Evolutionary conservation across 148 eudicot species (phyloP), one percentile per base, ranked within the genome.

Genomic region (Nepenthes gracilis): DNA sequence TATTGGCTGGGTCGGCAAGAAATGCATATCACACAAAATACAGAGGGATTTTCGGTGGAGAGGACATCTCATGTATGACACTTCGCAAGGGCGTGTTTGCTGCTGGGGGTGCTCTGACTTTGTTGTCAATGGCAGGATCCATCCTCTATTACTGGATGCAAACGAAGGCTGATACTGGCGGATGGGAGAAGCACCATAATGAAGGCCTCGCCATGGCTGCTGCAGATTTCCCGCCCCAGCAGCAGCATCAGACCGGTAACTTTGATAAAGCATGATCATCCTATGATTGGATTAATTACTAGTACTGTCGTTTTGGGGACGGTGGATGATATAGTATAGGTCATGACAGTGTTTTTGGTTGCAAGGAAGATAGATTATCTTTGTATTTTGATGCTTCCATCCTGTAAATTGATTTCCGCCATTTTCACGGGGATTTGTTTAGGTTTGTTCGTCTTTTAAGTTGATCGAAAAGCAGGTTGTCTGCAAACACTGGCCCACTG

Each of bases 31-130:
- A 93, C 78, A 88, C 98, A 32, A 88, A 78, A 54, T 88, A 88
- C 71, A 59, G 89, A 63, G 88, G 78, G 13, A n/a, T 43, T 64
- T 81, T 84, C 45, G 70, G 75, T 12, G 75, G 47, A n/a, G 50
- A 69, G 15, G 43, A 67, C 62, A 58, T 93, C 33, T 86, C 96
- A 9, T 93, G 98, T 50, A 80, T 88, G 60, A 88, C 95, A 40
- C 88, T 93, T 14, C 85, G 98, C 61, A 86, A 88, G 62, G 98
- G 98, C 2, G 98, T 93, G 15, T 93, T 93, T 64, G 96, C 94
- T 63, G 94, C 95, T 12, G 95, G 86, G 14, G 98, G 87, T 12
- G 91, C 98, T 12, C 70, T 88, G 52, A 70, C 91, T 33, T 66
- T 93, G 49, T 37, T 93, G 67, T 83, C 95, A 43, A 82, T 88